Evolutionary conservation across 345 rosid species (phyloP).

Genomic region (Eucalyptus polyanthemos): DNA sequence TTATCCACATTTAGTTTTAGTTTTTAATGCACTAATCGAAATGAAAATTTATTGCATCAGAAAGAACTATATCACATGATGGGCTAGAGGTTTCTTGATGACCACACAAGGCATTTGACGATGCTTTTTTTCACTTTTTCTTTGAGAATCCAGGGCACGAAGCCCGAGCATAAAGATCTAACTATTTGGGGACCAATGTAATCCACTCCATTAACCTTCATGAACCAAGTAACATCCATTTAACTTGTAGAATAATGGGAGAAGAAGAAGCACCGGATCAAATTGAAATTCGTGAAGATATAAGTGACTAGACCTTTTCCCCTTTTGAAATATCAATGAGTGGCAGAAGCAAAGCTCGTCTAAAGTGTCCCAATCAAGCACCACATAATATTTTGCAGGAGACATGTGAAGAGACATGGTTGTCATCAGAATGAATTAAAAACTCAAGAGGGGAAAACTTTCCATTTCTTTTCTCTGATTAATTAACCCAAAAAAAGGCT

Average conservation of each 20-base stretch:
- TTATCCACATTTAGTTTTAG: not conserved
- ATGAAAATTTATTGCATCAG: not conserved
- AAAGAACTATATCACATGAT: not conserved
- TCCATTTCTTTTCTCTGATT: not conserved
- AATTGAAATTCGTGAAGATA: not conserved
- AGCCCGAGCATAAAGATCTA: not conserved
- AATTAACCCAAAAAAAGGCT: not conserved
- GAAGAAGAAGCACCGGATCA: not conserved
- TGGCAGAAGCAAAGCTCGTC: not conserved
- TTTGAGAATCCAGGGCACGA: not conserved
- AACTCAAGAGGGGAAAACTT: not conserved
- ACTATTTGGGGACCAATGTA: not conserved
- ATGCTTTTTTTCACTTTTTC: not conserved
- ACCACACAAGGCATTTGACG: not conserved
- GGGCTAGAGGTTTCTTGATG: not conserved
- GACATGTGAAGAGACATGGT: not conserved
- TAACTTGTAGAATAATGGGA: not conserved
- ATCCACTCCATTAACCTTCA: not conserved
- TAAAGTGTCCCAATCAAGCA: not conserved
- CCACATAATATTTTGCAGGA: not conserved
- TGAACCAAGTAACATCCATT: not conserved
- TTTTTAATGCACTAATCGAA: not conserved
- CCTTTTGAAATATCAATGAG: not conserved
- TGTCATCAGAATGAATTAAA: not conserved
- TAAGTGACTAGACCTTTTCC: not conserved